phyloP scores from a whole-genome alignment of 441 rosid species.

The Biscutella laevigata region DNA sequence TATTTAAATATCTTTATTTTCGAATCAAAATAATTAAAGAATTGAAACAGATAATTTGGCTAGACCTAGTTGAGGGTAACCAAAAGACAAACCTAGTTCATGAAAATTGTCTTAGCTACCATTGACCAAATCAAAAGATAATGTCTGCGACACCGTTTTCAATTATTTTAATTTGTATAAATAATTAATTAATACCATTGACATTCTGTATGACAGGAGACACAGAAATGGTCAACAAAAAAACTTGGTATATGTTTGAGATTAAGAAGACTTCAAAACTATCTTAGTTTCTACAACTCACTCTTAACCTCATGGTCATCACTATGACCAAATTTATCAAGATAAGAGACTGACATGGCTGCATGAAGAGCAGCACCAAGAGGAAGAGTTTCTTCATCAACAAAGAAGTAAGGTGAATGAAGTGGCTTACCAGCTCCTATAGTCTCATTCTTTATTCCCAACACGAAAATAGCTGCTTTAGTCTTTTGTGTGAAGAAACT shows the following conservation, averaged over 20 bases:
- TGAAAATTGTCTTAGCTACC: no score
- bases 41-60: no score
- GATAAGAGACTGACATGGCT: constrained; percentile 32
- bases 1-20: no score
- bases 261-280: background rate
- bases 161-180: no score
- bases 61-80: no score
- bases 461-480: constrained; percentile 30
- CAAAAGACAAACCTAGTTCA: no score
- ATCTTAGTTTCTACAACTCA: no score
- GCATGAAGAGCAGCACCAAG: constrained; percentile 43
- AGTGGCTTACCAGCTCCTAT: constrained; percentile 28
- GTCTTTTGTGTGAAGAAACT: constrained; percentile 36
- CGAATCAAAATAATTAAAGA: no score
- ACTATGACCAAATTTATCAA: constrained; percentile 20
- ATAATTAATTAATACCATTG: no score
- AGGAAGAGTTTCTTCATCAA: constrained; percentile 39
- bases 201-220: background rate
- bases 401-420: constrained; percentile 37
- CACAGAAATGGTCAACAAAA: constrained; percentile 8
- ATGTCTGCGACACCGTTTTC: background rate
- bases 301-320: constrained; percentile 6
- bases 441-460: constrained; percentile 36
- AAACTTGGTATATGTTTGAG: background rate
- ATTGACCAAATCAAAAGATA: background rate